Percentiles rank a stretch among this genome's conserved stretches.
These are phyloP conservation scores for Alternaria tenuissima DNA, from an alignment of 2,329 filamentous ascomycete genomes.

Conservation along the genomic window DNA sequence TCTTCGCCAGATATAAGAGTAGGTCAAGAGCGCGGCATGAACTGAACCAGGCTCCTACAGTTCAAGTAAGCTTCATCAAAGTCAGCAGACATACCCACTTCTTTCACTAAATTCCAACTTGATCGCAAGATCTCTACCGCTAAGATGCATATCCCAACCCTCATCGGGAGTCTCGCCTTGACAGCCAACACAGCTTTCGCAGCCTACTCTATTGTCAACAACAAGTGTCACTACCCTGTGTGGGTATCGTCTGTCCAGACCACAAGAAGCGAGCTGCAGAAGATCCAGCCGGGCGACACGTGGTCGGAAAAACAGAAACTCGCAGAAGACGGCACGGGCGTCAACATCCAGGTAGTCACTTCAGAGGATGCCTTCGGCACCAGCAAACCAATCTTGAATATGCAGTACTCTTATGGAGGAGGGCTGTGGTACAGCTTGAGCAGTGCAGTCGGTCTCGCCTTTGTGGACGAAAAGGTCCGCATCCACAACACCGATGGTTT, in stretches of 20 bases:
- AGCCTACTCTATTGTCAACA: slow-evolving; percentile 28
- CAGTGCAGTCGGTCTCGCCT: slow-evolving; percentile 24
- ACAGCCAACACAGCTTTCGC: slow-evolving; percentile 21
- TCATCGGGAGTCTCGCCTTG: slow-evolving; percentile 26
- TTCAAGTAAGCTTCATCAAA: background rate
- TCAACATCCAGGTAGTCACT: slow-evolving; percentile 36
- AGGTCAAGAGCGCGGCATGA: background rate
- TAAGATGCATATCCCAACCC: slow-evolving; percentile 28
- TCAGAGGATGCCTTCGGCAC: slow-evolving; percentile 21
- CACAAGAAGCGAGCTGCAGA: slow-evolving; percentile 3
- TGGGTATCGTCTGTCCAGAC: slow-evolving; percentile 31
- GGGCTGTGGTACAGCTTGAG: slow-evolving; percentile 38
- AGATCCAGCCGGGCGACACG: slow-evolving; percentile 8
- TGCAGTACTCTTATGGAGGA: slow-evolving; percentile 32
- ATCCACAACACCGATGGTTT: slow-evolving; percentile 16
- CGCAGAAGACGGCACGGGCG: slow-evolving; percentile 20
- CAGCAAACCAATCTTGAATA: slow-evolving; percentile 27
- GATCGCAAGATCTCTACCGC: background rate
- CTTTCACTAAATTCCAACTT: background rate
- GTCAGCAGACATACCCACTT: background rate
- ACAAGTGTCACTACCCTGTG: slow-evolving; percentile 36
- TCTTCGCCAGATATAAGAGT: slow-evolving; percentile 20
- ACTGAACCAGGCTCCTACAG: slow-evolving; percentile 5
- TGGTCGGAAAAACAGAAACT: slow-evolving; percentile 28
- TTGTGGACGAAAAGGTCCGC: slow-evolving; percentile 27